These are phyloP conservation scores for Tulasnella sp. DNA, from an alignment of 768 basidiomycete species.

Conservation along the genomic window DNA sequence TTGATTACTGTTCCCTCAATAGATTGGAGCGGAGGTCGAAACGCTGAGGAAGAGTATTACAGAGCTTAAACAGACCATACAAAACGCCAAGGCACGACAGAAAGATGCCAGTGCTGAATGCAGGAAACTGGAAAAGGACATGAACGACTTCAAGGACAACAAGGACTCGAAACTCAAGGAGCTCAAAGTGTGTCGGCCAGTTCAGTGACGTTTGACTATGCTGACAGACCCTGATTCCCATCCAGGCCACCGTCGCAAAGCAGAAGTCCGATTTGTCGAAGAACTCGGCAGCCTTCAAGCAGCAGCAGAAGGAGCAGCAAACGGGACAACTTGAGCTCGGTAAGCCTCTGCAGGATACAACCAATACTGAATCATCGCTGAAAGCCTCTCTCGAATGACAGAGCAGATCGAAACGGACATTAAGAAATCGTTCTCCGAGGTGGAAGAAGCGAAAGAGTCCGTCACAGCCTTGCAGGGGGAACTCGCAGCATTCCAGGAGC, in stretches of 20 bases:
- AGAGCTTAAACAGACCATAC: slow-evolving; percentile 46
- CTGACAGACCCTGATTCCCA: not conserved
- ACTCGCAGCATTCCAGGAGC: slow-evolving; percentile 43
- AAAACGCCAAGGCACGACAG: slow-evolving; percentile 64
- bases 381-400: slow-evolving; percentile 25
- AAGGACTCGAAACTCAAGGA: slow-evolving; percentile 95
- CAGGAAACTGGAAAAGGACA: slow-evolving; percentile 86
- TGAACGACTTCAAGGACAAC: slow-evolving; percentile 98
- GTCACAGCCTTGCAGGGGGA: slow-evolving; percentile 50
- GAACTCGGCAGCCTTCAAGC: slow-evolving; percentile 70
- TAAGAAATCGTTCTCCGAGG: slow-evolving; percentile 34
- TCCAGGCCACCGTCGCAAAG: slow-evolving; percentile 61
- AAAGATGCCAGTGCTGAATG: slow-evolving; percentile 62
- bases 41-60: slow-evolving; percentile 51
- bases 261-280: slow-evolving; percentile 75
- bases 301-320: slow-evolving; percentile 80
- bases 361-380: not conserved
- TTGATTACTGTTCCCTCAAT: not conserved
- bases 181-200: slow-evolving; percentile 52
- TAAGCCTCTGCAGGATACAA: slow-evolving; percentile 29
- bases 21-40: slow-evolving; percentile 71
- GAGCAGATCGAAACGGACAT: slow-evolving; percentile 79
- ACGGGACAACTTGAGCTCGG: slow-evolving; percentile 81
- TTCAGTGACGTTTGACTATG: no score
- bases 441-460: slow-evolving; percentile 35